Percentiles rank a stretch among this genome's conserved stretches.
These are phyloP conservation scores for Cladobotryum protrusum DNA, from an alignment of 2,329 filamentous ascomycete genomes.

Conservation along the genomic window DNA sequence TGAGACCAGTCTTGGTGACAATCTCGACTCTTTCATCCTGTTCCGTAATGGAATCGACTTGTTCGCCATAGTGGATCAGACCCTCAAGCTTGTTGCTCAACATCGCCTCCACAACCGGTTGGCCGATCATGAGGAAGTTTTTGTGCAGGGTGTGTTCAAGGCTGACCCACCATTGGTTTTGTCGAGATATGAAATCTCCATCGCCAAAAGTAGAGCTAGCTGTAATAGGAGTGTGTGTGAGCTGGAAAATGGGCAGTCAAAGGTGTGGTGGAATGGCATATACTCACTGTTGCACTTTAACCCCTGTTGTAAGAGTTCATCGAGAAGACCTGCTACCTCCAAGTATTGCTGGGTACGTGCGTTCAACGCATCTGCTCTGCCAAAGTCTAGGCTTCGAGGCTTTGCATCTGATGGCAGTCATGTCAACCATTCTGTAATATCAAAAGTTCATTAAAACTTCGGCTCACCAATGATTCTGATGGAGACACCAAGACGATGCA, in stretches of 20 bases:
- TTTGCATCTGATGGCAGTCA: conserved; percentile 29
- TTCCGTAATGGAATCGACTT: conserved; percentile 46
- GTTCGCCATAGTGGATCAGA: conserved; percentile 32
- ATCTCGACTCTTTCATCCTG: conserved; percentile 42
- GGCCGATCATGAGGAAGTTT: conserved; percentile 46
- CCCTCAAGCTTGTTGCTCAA: conserved; percentile 30
- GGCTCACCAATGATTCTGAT: conserved; percentile 33
- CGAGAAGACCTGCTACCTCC: conserved; percentile 37
- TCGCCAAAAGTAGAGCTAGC: conserved; percentile 42
- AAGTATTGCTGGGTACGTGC: conserved; percentile 44
- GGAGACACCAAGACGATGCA: conserved; percentile 34
- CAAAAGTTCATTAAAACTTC: background rate
- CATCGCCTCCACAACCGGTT: conserved; percentile 37
- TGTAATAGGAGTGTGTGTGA: conserved; percentile 15
- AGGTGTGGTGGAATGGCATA: background rate
- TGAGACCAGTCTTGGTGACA: conserved; percentile 26
- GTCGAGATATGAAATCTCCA: conserved; percentile 41
- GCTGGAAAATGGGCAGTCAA: background rate
- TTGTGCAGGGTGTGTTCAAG: conserved; percentile 39
- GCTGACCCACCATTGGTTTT: conserved; percentile 42
- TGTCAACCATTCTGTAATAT: conserved; percentile 1
- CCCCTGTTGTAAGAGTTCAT: conserved; percentile 35
- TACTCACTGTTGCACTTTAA: conserved; percentile 44
- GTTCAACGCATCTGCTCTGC: conserved; percentile 43
- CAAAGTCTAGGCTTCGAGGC: conserved; percentile 31